These are phyloP conservation scores for Pichia sp. DNA, from an alignment of 1,139 yeast genomes.

Conservation along the genomic window DNA sequence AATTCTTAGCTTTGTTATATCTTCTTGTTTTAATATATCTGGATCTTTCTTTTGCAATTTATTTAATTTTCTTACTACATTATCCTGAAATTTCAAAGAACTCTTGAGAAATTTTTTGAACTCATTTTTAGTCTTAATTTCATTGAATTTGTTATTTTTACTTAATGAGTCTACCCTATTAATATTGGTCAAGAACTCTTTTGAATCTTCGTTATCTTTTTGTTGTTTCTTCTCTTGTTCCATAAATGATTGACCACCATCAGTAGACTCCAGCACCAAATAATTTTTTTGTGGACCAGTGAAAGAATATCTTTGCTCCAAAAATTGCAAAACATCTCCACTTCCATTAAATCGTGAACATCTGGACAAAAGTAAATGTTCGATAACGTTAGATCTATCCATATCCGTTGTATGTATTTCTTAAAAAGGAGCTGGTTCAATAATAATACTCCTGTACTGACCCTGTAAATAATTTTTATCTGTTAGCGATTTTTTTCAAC, in stretches of 20 bases:
- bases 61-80: conserved; percentile 32
- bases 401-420: conserved; percentile 10
- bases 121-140: conserved; percentile 37
- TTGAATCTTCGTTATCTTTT: conserved; percentile 6
- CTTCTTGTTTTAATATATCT: conserved; percentile 18
- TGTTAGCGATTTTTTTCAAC: not conserved
- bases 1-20: conserved; percentile 29
- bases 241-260: conserved; percentile 23
- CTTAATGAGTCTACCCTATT: conserved; percentile 2
- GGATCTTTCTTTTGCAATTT: conserved; percentile 30
- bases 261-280: conserved; percentile 43
- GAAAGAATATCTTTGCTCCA: conserved; percentile 50
- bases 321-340: conserved; percentile 40
- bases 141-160: conserved; percentile 19
- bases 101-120: conserved; percentile 39
- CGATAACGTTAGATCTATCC: conserved; percentile 40
- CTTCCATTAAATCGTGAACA: conserved; percentile 35
- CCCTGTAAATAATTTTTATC: too few species aligned
- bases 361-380: conserved; percentile 46
- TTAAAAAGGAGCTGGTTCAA: too few species aligned
- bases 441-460: too few species aligned
- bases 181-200: not conserved
- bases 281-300: conserved; percentile 57
- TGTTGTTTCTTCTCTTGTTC: conserved; percentile 13
- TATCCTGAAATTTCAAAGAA: conserved; percentile 36